Evolutionary conservation across 805 yeast species (phyloP).

Genomic region (Cyberlindnera nakhonratchasimensis): DNA sequence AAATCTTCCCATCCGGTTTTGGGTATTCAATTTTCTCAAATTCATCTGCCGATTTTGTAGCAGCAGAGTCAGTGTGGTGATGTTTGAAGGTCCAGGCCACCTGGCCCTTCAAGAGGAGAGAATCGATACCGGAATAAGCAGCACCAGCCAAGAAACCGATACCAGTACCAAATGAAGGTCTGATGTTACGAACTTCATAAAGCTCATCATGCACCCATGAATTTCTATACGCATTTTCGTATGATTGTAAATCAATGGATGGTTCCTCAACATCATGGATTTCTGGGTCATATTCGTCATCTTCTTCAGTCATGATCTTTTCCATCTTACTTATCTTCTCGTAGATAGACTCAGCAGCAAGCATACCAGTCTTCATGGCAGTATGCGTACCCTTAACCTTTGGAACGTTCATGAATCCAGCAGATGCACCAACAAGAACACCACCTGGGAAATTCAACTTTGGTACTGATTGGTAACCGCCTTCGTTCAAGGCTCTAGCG

Average conservation of each 20-base stretch:
- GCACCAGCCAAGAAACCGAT: slow-evolving; percentile 83
- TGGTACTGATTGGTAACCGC: slow-evolving; percentile 94
- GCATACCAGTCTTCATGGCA: slow-evolving; percentile 92
- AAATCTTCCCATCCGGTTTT: slow-evolving; percentile 90
- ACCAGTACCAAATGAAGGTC: slow-evolving; percentile 83
- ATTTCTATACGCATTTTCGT: slow-evolving; percentile 59
- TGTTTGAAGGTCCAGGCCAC: slow-evolving; percentile 87
- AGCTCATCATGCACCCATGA: slow-evolving; percentile 91
- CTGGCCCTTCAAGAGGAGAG: slow-evolving; percentile 71
- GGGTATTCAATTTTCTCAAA: slow-evolving; percentile 80
- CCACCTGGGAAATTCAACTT: slow-evolving; percentile 94
- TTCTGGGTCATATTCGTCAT: slow-evolving; percentile 39
- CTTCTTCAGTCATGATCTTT: slow-evolving; percentile 39
- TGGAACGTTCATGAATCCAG: slow-evolving; percentile 97
- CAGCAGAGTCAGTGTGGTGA: slow-evolving; percentile 63
- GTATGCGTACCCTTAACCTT: slow-evolving; percentile 97
- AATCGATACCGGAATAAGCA: slow-evolving; percentile 77
- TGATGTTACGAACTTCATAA: slow-evolving; percentile 78
- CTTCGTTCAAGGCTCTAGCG: slow-evolving; percentile 96
- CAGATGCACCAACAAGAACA: slow-evolving; percentile 88
- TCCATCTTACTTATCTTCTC: slow-evolving; percentile 45
- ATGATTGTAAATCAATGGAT: slow-evolving; percentile 50
- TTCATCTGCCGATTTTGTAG: slow-evolving; percentile 65
- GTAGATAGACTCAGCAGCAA: slow-evolving; percentile 87
- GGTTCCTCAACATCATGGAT: slow-evolving; percentile 38